Base-by-base conservation (phyloP, 768 basidiomycete species). In the Naganishia vaughanmartiniae region DNA sequence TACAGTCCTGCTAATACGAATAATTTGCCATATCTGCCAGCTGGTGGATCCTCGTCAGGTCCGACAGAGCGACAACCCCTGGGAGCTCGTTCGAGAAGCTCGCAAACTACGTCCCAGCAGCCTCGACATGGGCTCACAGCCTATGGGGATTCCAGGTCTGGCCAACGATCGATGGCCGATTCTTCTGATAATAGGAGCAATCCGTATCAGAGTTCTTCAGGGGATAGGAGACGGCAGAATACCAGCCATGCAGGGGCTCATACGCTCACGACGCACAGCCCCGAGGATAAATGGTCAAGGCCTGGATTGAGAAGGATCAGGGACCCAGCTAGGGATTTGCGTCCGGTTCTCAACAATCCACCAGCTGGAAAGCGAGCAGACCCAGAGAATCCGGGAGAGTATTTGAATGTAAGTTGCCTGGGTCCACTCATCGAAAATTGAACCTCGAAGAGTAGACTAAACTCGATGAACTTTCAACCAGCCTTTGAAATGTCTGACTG, bases 241-340 rank as follows among this genome's bases (percentile, higher is more conserved):
- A 45, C 34, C 28, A 39, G 56, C 65, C 30, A 65, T 66, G 57
- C 54, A 39, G 63, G 53, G 54, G 51, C 33, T 54, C 68, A n/a
- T 42, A 69, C 26, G 58, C 36, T 42, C 45, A 69, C 28, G 34
- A 33, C 54, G 66, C 46, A 66, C 33, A 33, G 46, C 24, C 53
- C 34, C 65, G 71, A 51, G 67, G 51, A 66, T 51, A 67, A 69
- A 15, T 34, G 46, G 17, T 70, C 73, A 28, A 58, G 72, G 33
- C 65, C 87, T 68, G 94, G 91, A 26, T 89, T 94, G 78, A 86
- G 89, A 77, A 85, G 90, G 71, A 86, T 96, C 21, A 87, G 89
- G 72, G 89, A 89, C 63, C 67, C 71, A 74, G 84, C 83, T 73
- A 86, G 87, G 71, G 93, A 96, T 81, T 82, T 95, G 36, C 87